These are phyloP conservation scores for Tylopilus cervinicoccineus DNA, from an alignment of 768 basidiomycete species.

Conservation along the genomic window DNA sequence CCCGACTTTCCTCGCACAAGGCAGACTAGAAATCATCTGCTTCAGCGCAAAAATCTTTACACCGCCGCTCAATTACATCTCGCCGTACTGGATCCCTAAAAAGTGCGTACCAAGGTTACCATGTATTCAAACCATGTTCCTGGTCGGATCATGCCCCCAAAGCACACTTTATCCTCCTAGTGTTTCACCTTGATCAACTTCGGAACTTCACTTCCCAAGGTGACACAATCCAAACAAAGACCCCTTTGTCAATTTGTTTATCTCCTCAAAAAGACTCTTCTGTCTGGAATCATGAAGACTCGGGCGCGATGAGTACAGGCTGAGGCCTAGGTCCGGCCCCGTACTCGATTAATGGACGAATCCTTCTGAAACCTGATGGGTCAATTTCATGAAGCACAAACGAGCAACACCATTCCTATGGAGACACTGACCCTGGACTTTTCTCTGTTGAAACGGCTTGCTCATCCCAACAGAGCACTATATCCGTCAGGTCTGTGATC, in stretches of 20 bases:
- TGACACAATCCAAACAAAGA: slow-evolving; percentile 12
- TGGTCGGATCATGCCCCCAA: slow-evolving; percentile 20
- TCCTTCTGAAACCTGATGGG: slow-evolving; percentile 25
- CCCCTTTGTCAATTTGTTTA: too few relatives aligned
- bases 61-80: slow-evolving; percentile 16
- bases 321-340: too few relatives aligned
- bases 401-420: background rate
- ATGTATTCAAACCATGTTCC: slow-evolving; percentile 3
- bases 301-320: too few relatives aligned
- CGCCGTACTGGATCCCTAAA: slow-evolving; percentile 6
- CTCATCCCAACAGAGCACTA: slow-evolving; percentile 29
- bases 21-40: background rate
- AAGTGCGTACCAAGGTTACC: background rate
- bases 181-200: slow-evolving; percentile 27
- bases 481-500: slow-evolving; percentile 29
- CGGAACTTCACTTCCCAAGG: slow-evolving; percentile 38
- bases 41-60: background rate
- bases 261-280: too few relatives aligned
- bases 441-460: slow-evolving; percentile 32
- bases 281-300: too few relatives aligned
- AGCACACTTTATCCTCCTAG: slow-evolving; percentile 19
- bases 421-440: slow-evolving; percentile 25
- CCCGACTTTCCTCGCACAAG: slow-evolving; percentile 10
- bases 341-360: slow-evolving; percentile 2
- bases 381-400: slow-evolving; percentile 6